These are phyloP conservation scores for Penicillium cinerascens DNA, from an alignment of 495 filamentous ascomycete species.

Conservation along the genomic window DNA sequence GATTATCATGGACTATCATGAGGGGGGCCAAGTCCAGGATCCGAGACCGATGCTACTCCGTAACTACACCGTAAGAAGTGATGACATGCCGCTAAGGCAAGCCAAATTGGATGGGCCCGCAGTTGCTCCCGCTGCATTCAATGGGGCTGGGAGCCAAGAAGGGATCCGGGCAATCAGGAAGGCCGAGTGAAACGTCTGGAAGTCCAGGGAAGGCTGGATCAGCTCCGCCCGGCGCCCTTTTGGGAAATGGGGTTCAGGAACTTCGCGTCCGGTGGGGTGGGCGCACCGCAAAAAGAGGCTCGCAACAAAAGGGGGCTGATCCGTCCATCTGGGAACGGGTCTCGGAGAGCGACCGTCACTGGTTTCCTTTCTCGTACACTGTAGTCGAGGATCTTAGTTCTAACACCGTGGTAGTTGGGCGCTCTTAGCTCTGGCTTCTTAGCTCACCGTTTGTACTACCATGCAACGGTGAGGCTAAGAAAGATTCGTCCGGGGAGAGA, in stretches of 20 bases:
- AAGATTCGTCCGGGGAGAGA: neutral
- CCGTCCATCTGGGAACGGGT: slow-evolving; percentile 12
- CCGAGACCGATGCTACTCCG: slow-evolving; percentile 22
- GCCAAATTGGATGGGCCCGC: slow-evolving; percentile 22
- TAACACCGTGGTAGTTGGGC: neutral
- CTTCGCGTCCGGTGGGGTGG: slow-evolving; percentile 2
- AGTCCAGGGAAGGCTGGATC: slow-evolving; percentile 24
- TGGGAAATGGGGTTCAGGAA: neutral
- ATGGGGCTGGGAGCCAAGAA: too few relatives aligned
- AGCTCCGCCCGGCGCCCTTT: slow-evolving; percentile 9
- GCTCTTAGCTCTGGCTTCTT: too few relatives aligned
- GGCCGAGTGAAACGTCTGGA: slow-evolving; percentile 25
- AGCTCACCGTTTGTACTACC: neutral
- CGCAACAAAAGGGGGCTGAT: slow-evolving; percentile 14
- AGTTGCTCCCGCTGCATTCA: slow-evolving; percentile 21
- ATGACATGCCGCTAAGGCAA: slow-evolving; percentile 31
- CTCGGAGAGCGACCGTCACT: slow-evolving; percentile 19
- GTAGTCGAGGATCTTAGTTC: neutral
- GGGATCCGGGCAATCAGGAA: slow-evolving; percentile 14
- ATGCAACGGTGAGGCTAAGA: too few relatives aligned
- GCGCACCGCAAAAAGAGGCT: slow-evolving; percentile 10
- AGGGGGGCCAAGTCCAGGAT: neutral
- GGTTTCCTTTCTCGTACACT: neutral
- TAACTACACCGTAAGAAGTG: slow-evolving; percentile 28
- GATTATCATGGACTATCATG: neutral